phyloP scores from a whole-genome alignment of 805 yeast genomes.

The Teunomyces barrocoloradensis region DNA sequence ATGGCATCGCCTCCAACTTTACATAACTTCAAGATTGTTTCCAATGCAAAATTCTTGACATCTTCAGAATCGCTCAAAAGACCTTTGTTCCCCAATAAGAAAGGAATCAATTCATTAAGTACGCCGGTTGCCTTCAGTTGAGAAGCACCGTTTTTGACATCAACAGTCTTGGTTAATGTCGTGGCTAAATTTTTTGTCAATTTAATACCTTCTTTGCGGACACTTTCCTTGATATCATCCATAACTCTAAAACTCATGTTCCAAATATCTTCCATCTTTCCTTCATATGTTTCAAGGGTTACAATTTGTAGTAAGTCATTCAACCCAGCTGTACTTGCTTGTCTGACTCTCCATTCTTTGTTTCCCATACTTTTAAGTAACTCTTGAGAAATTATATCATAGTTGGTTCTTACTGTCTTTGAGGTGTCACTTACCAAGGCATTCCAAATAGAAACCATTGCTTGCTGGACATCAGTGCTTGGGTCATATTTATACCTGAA shows the following conservation, averaged over 20 bases:
- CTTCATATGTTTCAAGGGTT: slow-evolving; percentile 51
- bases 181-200: slow-evolving; percentile 67
- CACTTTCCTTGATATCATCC: slow-evolving; percentile 95
- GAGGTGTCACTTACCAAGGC: slow-evolving; percentile 62
- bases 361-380: slow-evolving; percentile 66
- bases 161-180: slow-evolving; percentile 56
- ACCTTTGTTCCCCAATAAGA: slow-evolving; percentile 76
- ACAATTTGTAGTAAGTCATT: slow-evolving; percentile 66
- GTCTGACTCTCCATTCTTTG: slow-evolving; percentile 90
- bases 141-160: slow-evolving; percentile 38
- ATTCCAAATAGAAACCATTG: slow-evolving; percentile 90
- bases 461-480: slow-evolving; percentile 62
- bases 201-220: slow-evolving; percentile 72
- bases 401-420: slow-evolving; percentile 50
- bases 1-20: slow-evolving; percentile 59
- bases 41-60: slow-evolving; percentile 69
- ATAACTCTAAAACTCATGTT: slow-evolving; percentile 79
- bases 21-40: slow-evolving; percentile 69
- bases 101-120: slow-evolving; percentile 65
- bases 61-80: slow-evolving; percentile 84
- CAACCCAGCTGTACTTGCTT: slow-evolving; percentile 76
- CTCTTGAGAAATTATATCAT: slow-evolving; percentile 61
- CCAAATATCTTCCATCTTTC: slow-evolving; percentile 70
- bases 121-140: slow-evolving; percentile 43
- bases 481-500: slow-evolving; percentile 88